A percentile compares a stretch with the other conserved stretches of the same genome.
phyloP scores from a whole-genome alignment of 2,329 filamentous ascomycete species.

The Diaporthe longicolla region DNA sequence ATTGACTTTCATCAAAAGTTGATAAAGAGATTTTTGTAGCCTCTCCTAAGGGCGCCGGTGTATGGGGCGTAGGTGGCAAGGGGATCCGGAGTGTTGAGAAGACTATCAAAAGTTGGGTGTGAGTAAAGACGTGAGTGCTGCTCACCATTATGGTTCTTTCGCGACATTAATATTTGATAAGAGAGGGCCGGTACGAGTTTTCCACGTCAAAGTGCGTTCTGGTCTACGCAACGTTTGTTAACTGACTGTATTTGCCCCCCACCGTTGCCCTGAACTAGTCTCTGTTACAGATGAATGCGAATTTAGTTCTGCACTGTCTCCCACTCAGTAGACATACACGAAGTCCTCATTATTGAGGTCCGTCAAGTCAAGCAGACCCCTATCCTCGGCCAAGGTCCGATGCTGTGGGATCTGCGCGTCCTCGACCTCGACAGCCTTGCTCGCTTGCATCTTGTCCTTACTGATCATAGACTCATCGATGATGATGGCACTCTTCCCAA shows the following conservation, averaged over 20 bases:
- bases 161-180: not conserved
- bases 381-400: slow-evolving; percentile 57
- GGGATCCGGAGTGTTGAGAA: slow-evolving; percentile 15
- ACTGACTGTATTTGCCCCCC: no score
- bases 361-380: slow-evolving; percentile 63
- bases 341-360: slow-evolving; percentile 74
- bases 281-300: not conserved
- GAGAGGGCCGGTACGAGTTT: no score
- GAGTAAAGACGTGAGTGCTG: not conserved
- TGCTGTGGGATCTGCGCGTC: slow-evolving; percentile 45
- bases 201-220: not conserved
- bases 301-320: no score
- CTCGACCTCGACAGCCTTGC: slow-evolving; percentile 51
- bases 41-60: not conserved
- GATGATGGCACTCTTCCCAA: slow-evolving; percentile 72
- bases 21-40: not conserved
- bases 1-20: not conserved
- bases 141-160: not conserved
- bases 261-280: not conserved
- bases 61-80: slow-evolving; percentile 17
- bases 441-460: slow-evolving; percentile 58
- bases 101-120: slow-evolving; percentile 22
- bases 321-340: slow-evolving; percentile 63
- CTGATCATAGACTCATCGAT: slow-evolving; percentile 71
- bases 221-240: not conserved